Evolutionary conservation across 345 rosid genomes (phyloP).

Genomic region (Raphanus sativus): DNA sequence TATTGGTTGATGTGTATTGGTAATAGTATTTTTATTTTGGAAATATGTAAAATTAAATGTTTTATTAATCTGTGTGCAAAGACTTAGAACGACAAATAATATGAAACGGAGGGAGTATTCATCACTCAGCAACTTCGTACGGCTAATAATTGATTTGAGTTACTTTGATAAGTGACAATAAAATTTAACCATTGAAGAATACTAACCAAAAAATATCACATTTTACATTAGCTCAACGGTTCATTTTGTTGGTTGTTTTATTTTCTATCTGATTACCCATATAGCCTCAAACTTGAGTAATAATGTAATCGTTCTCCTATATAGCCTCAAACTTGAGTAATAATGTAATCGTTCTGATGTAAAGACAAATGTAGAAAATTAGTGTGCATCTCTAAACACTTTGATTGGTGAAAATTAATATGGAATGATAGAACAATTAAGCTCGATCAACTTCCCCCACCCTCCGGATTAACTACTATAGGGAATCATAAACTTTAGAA

Average conservation of each 20-base stretch:
- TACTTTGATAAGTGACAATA: background rate
- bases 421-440: slow-evolving; percentile 5
- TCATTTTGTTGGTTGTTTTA: too few species aligned
- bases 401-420: background rate
- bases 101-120: too few species aligned
- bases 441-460: background rate
- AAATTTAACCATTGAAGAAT: background rate
- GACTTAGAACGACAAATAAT: too few species aligned
- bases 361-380: background rate
- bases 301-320: too few species aligned
- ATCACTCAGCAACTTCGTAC: background rate
- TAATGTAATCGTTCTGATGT: too few species aligned
- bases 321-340: too few species aligned
- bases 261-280: too few species aligned
- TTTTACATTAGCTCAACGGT: background rate
- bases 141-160: background rate
- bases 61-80: too few species aligned
- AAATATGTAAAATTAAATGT: too few species aligned
- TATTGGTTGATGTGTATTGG: too few species aligned
- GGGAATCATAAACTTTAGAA: slow-evolving; percentile 27
- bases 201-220: background rate
- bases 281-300: too few species aligned
- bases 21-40: too few species aligned
- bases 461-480: background rate
- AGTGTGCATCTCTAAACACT: background rate